phyloP scores from a whole-genome alignment of 768 basidiomycete species.

The Boletellus emodensis region DNA sequence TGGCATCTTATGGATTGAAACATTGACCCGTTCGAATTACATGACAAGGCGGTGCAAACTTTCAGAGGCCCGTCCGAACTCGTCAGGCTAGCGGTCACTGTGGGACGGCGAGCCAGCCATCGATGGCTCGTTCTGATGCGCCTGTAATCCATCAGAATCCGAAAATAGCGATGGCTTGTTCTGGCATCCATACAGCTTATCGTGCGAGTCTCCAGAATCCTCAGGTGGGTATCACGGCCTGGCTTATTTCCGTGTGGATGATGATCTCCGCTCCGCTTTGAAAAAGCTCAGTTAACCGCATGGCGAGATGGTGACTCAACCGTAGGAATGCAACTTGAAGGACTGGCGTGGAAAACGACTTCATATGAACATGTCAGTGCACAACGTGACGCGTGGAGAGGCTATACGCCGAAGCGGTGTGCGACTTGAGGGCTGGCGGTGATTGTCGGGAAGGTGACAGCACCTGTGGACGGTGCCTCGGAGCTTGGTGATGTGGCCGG shows the following conservation, averaged over 20 bases:
- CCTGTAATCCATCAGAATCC: not conserved
- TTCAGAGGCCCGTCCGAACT: no score
- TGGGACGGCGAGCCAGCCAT: no score
- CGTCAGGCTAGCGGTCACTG: no score
- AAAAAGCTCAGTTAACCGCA: not conserved
- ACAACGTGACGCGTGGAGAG: conserved; percentile 1
- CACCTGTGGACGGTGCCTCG: not conserved
- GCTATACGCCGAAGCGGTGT: conserved; percentile 8
- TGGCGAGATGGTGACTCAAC: conserved; percentile 4
- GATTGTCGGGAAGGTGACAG: conserved; percentile 17
- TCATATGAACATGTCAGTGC: conserved; percentile 1
- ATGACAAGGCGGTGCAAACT: no score
- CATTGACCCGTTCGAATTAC: not conserved
- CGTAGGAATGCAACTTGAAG: not conserved
- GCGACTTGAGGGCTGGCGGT: not conserved
- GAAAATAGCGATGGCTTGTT: no score
- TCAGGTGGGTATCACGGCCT: not conserved
- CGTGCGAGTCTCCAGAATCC: not conserved
- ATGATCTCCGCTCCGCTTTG: not conserved
- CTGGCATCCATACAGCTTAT: not conserved
- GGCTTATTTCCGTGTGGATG: not conserved
- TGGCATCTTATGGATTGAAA: not conserved
- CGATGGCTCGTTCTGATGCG: not conserved
- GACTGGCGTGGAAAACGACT: not conserved
- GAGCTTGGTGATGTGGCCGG: not conserved